Conservation (phyloP, 306 rosid genomes). For the Corylus avellana region DNA sequence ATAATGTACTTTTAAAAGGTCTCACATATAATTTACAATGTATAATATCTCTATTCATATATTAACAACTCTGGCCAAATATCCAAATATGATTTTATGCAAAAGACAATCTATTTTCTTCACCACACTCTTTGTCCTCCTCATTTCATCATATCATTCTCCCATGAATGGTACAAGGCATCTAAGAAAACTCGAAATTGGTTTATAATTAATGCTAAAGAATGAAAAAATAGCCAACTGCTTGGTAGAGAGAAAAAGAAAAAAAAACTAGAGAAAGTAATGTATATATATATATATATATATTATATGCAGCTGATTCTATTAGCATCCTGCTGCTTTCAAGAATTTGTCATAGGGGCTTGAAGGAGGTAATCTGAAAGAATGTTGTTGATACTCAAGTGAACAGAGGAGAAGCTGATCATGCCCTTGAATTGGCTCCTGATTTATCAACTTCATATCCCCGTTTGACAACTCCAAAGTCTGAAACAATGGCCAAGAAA, state of each 20-base stretch:
- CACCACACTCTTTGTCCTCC: neutral
- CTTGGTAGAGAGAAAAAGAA: neutral
- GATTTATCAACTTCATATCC: slow-evolving; percentile 43
- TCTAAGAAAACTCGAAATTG: slow-evolving; percentile 24
- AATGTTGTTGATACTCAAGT: slow-evolving; percentile 49
- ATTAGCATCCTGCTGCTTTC: slow-evolving; percentile 86
- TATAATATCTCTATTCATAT: neutral
- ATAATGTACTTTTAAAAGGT: neutral
- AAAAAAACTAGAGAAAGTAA: too few relatives aligned
- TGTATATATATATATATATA: neutral
- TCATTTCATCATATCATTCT: slow-evolving; percentile 9
- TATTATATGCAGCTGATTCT: slow-evolving; percentile 18
- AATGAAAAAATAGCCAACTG: slow-evolving; percentile 37
- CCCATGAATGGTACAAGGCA: slow-evolving; percentile 16
- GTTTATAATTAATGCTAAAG: slow-evolving; percentile 31
- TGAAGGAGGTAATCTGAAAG: slow-evolving; percentile 79
- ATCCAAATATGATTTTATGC: neutral
- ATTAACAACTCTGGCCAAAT: slow-evolving; percentile 14
- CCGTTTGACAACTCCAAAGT: slow-evolving; percentile 46
- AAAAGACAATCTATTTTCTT: neutral
- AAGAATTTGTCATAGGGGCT: slow-evolving; percentile 90
- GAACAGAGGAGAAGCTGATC: slow-evolving; percentile 52
- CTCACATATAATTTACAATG: neutral
- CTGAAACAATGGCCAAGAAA: slow-evolving; percentile 40
- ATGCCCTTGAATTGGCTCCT: slow-evolving; percentile 40